Percentiles rank a stretch among this genome's conserved stretches.
Conservation (phyloP, 768 basidiomycete species). For the Lactarius sp. region DNA sequence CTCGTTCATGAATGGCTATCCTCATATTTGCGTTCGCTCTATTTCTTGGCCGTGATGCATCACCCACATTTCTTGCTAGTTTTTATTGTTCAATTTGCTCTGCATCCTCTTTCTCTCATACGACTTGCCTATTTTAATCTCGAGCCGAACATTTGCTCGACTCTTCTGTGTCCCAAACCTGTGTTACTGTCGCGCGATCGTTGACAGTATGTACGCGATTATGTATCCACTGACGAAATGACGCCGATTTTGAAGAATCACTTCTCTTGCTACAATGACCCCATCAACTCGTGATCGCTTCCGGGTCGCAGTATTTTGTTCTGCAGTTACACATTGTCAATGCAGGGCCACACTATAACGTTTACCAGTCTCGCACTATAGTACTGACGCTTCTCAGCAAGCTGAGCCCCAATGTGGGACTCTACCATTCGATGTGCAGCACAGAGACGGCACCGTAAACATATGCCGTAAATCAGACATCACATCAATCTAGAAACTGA, state of each 20-base stretch:
- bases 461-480: too few species aligned
- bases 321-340: too few species aligned
- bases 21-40: not conserved
- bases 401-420: too few species aligned
- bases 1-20: conserved; percentile 4
- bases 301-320: too few species aligned
- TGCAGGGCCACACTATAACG: too few species aligned
- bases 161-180: not conserved
- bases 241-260: too few species aligned
- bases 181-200: not conserved
- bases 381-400: not conserved
- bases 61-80: not conserved
- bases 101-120: not conserved
- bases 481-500: too few species aligned
- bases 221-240: too few species aligned
- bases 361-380: not conserved
- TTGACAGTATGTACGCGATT: not conserved
- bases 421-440: too few species aligned
- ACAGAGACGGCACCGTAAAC: too few species aligned
- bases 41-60: not conserved
- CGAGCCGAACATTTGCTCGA: not conserved
- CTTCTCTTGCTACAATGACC: too few species aligned
- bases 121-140: not conserved
- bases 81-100: not conserved
- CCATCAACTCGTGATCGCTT: too few species aligned